These are phyloP conservation scores for Yarrowia phangngaensis DNA, from an alignment of 805 yeast genomes.

Conservation along the genomic window DNA sequence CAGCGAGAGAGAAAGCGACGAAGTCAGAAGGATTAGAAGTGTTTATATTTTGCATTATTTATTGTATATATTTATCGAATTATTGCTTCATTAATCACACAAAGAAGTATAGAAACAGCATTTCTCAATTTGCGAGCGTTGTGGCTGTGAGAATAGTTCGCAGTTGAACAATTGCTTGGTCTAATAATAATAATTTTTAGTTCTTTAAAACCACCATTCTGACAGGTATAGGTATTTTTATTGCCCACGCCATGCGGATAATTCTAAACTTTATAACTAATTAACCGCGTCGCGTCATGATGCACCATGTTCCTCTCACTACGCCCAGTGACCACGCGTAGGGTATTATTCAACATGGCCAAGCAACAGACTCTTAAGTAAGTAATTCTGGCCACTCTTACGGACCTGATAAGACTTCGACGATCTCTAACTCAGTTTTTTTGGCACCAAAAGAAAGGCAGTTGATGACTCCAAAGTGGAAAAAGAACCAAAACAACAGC, in stretches of 20 bases:
- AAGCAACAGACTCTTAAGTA: conserved; percentile 29
- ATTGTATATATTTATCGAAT: conserved; percentile 22
- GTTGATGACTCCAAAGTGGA: conserved; percentile 6
- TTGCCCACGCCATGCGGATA: neutral
- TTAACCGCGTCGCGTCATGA: conserved; percentile 26
- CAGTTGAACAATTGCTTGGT: no score
- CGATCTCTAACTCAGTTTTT: conserved; percentile 12
- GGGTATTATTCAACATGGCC: conserved; percentile 19
- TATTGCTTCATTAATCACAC: neutral
- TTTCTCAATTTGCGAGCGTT: no score
- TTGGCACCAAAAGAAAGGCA: conserved; percentile 24
- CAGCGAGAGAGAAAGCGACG: conserved; percentile 30
- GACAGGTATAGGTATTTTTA: no score
- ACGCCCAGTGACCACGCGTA: conserved; percentile 24
- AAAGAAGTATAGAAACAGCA: no score
- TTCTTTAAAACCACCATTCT: no score
- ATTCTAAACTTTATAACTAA: conserved; percentile 2
- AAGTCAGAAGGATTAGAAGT: conserved; percentile 3
- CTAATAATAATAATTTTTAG: no score
- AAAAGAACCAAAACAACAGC: neutral
- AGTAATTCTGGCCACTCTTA: conserved; percentile 18
- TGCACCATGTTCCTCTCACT: conserved; percentile 25
- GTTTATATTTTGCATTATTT: conserved; percentile 11
- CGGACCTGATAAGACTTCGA: conserved; percentile 15
- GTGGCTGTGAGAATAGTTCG: no score